Conservation (phyloP, 371 early-diverging fungal species). For the Amoeboaphelidium protococcarum region DNA sequence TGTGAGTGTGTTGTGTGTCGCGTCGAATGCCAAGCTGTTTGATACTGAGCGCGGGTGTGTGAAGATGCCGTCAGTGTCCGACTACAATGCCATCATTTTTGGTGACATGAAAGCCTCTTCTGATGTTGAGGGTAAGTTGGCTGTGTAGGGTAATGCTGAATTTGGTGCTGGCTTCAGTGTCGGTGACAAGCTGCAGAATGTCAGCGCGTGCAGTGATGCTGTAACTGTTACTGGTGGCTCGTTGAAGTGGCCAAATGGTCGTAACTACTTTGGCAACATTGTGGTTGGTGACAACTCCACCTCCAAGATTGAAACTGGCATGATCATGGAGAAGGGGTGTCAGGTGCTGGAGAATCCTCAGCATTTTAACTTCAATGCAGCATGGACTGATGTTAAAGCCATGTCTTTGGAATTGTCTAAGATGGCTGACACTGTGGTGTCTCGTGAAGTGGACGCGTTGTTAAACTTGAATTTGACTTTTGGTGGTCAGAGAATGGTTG, state of each 20-base stretch:
- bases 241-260: not conserved
- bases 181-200: not conserved
- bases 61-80: no score
- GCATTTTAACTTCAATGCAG: not conserved
- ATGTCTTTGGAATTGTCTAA: not conserved
- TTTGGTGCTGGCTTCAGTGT: not conserved
- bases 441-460: not conserved
- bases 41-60: no score
- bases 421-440: not conserved
- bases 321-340: not conserved
- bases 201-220: not conserved
- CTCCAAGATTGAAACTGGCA: not conserved
- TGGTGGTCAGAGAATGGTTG: not conserved
- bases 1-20: no score
- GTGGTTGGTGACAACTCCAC: not conserved
- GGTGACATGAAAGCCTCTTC: not conserved
- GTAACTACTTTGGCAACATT: not conserved
- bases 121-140: not conserved
- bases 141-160: not conserved
- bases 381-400: not conserved
- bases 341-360: not conserved
- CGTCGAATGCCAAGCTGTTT: no score
- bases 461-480: not conserved
- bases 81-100: not conserved
- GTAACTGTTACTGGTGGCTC: not conserved